phyloP scores from a whole-genome alignment of 2,329 filamentous ascomycete species.

The Colletotrichum trifolii region DNA sequence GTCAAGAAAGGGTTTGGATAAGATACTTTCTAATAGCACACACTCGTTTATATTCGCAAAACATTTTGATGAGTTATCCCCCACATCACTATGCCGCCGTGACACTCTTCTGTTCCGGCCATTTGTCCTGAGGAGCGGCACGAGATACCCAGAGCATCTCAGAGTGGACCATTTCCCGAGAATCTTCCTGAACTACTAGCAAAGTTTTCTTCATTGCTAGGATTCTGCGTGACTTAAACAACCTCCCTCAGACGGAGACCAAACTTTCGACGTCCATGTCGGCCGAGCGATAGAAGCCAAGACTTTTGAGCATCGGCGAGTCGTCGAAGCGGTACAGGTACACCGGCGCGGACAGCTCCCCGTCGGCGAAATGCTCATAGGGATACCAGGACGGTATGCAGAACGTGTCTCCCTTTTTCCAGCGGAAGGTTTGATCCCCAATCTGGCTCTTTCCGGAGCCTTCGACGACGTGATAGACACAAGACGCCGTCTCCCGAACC shows the following conservation, averaged over 20 bases:
- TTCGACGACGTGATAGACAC: constrained; percentile 63
- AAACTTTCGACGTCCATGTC: constrained; percentile 53
- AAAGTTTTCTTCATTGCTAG: too few species aligned
- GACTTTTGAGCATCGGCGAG: constrained; percentile 61
- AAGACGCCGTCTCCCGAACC: constrained; percentile 61
- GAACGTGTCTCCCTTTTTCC: constrained; percentile 65
- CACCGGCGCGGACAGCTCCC: constrained; percentile 43
- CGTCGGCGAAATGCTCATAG: constrained; percentile 58
- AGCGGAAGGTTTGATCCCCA: constrained; percentile 49
- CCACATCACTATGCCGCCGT: too few species aligned
- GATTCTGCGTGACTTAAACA: not conserved
- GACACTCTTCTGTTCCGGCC: too few species aligned
- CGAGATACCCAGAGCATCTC: too few species aligned
- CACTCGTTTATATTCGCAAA: too few species aligned
- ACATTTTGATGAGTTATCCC: too few species aligned
- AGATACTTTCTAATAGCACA: too few species aligned
- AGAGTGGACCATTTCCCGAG: too few species aligned
- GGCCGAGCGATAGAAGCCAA: constrained; percentile 60
- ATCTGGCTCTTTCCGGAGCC: constrained; percentile 56
- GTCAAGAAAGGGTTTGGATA: too few species aligned
- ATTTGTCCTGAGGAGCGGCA: too few species aligned
- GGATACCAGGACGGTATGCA: constrained; percentile 63
- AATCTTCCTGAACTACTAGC: too few species aligned
- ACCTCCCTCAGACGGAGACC: constrained; percentile 40
- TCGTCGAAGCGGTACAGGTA: constrained; percentile 67